Percentiles rank a stretch among this genome's conserved stretches.
Conservation (phyloP, 2,329 filamentous ascomycete species). For the Microascus cirrosus region DNA sequence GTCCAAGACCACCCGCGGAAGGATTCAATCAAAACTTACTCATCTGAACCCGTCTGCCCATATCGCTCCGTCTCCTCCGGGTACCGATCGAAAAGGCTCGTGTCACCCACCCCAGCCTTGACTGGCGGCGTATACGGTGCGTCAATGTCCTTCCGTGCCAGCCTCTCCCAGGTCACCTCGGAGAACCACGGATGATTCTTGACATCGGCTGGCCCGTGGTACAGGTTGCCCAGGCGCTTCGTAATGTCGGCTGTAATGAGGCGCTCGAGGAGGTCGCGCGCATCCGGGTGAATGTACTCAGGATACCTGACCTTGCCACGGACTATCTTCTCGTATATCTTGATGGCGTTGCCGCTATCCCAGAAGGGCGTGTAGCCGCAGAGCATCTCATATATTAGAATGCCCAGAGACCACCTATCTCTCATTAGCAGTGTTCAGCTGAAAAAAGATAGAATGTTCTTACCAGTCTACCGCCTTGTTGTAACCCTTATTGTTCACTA, state of each 20-base stretch:
- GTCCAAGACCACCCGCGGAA: neutral
- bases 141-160: slow-evolving; percentile 94
- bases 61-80: slow-evolving; percentile 94
- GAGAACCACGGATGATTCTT: slow-evolving; percentile 95
- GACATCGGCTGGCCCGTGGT: slow-evolving; percentile 81
- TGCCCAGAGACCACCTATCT: slow-evolving; percentile 92
- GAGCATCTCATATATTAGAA: slow-evolving; percentile 98
- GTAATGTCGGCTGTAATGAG: slow-evolving; percentile 92
- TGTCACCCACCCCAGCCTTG: slow-evolving; percentile 84
- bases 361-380: slow-evolving; percentile 98
- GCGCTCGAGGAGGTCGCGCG: slow-evolving; percentile 82
- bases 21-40: slow-evolving; percentile 50
- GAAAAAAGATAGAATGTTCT: slow-evolving; percentile 20
- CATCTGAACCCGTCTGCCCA: slow-evolving; percentile 62
- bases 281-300: slow-evolving; percentile 87
- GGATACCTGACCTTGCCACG: slow-evolving; percentile 95
- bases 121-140: slow-evolving; percentile 96
- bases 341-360: slow-evolving; percentile 95
- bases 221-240: slow-evolving; percentile 88
- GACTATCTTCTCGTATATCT: slow-evolving; percentile 99
- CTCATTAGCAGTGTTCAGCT: neutral
- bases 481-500: slow-evolving; percentile 98
- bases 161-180: slow-evolving; percentile 93
- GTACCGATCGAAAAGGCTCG: slow-evolving; percentile 96
- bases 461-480: slow-evolving; percentile 99